Evolutionary conservation across 2,329 filamentous ascomycete genomes (phyloP), one percentile per base, ranked within the genome.

Genomic region (Dactylellina cionopaga): DNA sequence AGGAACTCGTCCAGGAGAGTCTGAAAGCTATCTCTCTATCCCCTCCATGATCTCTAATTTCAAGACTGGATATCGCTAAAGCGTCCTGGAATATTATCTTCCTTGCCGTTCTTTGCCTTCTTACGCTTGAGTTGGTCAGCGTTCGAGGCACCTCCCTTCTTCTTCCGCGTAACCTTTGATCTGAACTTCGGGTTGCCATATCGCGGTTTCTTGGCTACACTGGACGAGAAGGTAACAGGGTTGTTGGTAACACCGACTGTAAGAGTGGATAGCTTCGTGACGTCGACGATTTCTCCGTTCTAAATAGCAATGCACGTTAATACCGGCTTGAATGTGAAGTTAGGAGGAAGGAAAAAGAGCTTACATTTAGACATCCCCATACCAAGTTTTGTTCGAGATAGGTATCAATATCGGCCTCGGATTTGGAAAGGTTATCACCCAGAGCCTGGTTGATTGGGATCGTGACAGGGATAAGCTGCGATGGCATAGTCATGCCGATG

Each of bases 211-310:
- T 58, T 15, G 17, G 22, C 9, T 13, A 22, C 25, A 4, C 58
- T 43, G 33, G n/a, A 22, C 22, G 51, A 46, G 9, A 58, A 5
- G 13, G 35, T 37, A 24, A 66, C 37, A 7, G 31, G 27, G 25
- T 49, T 66, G 31, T 58, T 55, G 11, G 62, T 66, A 10, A 66
- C 62, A 43, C 62, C 62, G 13, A 66, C 62, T 41, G 56, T 66
- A 9, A 66, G 43, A 5, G 62, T 66, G 13, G 37, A 17, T 9
- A 66, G 22, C 9, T 2, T 35, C 1, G 7, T 35, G 13, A 66
- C 51, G 27, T 66, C 51, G 24, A 56, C 37, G 10, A 37, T 24
- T 25, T 43, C 6, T 19, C 31, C 39, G 15, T 51, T 13, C 62
- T 66, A 13, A 22, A 22, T 19, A n/a, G n/a, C 2, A 37, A 35